Conservation (phyloP, 164 flowering plant species). For the Sedum album region DNA sequence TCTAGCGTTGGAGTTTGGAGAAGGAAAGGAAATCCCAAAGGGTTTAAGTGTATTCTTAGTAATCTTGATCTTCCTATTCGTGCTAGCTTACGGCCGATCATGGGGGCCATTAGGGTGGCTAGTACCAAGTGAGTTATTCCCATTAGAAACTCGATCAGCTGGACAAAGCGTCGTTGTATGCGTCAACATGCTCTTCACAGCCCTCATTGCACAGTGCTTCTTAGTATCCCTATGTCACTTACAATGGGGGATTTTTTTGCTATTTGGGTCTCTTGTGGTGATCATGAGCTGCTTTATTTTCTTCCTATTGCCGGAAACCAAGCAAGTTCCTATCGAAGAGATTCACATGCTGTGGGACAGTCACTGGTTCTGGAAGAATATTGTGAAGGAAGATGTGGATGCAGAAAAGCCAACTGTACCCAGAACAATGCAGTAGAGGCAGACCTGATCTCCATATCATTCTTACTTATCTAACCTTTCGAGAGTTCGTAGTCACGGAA, state of each 20-base stretch:
- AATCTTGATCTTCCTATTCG: conserved; percentile 56
- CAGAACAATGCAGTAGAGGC: not conserved
- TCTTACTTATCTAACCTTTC: no score
- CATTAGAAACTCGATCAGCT: conserved; percentile 81
- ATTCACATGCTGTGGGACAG: conserved; percentile 34
- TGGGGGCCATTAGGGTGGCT: conserved; percentile 98
- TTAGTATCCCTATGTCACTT: conserved; percentile 74
- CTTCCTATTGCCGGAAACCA: conserved; percentile 78
- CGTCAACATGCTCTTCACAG: conserved; percentile 76
- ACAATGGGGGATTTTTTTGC: conserved; percentile 57
- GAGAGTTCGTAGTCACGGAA: no score
- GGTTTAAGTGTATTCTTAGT: conserved; percentile 52
- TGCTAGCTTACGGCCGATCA: conserved; percentile 62
- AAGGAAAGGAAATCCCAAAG: conserved; percentile 44
- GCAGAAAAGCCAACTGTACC: not conserved
- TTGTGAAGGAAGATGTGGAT: not conserved
- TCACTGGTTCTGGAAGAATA: not conserved
- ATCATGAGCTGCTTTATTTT: conserved; percentile 61
- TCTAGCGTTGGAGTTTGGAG: conserved; percentile 64
- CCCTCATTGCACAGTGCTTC: conserved; percentile 72
- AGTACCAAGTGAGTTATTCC: conserved; percentile 89
- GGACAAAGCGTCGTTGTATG: conserved; percentile 86
- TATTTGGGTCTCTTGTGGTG: conserved; percentile 57
- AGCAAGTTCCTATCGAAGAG: conserved; percentile 93
- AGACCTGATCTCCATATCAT: no score